Evolutionary conservation across 306 rosid species (phyloP), one percentile per base, ranked within the genome.

Genomic region (Rubus parviflorus): DNA sequence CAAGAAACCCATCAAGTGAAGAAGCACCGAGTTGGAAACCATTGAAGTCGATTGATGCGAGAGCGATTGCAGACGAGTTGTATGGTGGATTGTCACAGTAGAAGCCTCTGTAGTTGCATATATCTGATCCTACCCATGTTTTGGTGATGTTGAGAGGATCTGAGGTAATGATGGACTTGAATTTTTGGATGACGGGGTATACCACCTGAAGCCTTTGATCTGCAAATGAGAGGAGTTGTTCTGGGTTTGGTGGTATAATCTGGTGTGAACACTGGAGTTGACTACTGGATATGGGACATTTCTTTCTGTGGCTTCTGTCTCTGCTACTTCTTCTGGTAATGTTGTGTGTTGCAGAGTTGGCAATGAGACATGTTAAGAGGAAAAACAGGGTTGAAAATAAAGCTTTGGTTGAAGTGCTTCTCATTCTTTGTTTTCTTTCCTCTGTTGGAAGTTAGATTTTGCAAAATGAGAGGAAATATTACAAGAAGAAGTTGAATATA

Each of bases 31-130:
- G 88, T 45, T 84, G 89, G 67, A 94, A 94, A 7, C 96, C 98
- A 76, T 91, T 94, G 84, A 94, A 91, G 19, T 94, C 97, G 38
- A 94, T 65, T 6, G 94, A 90, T 42, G 98, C 98, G 2, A 94
- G 43, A 17, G 87, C 94, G 35, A 79, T 85, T 47, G 98, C 97
- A 3, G 97, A 90, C 9, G 1, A 73, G 67, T 92, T 94, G 66
- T 88, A 86, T 7, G 96, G 98, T 1, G 97, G 98, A 19, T 61
- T 76, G 79, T 86, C 96, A 81, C 97, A 92, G 76, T 54, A 92
- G 86, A 94, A 92, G 1, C 98, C 98, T 79, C 16, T 92, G 81
- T 94, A 92, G 41, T 54, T 85, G 90, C 96, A 92, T 46, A 94
- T 81, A 66, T 90, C 85, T 11, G 97, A 86, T 17, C 97, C 98